phyloP scores from a whole-genome alignment of 331 rosid genomes.

The Spiraea crenata region DNA sequence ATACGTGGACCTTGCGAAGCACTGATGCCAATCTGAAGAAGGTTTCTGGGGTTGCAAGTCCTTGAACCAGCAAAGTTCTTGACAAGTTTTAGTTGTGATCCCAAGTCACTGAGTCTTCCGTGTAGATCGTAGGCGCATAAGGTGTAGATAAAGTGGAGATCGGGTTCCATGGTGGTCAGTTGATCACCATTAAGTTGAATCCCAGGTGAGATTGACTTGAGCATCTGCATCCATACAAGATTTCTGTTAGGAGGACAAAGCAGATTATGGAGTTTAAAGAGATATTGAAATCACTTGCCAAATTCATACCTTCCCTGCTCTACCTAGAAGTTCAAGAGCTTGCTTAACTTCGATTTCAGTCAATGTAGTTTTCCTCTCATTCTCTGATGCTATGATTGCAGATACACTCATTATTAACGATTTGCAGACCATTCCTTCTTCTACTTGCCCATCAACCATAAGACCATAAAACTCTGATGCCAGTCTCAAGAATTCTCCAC shows the following conservation, averaged over 20 bases:
- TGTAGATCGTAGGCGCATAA: constrained; percentile 66
- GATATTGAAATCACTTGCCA: constrained; percentile 7
- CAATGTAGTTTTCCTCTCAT: constrained; percentile 53
- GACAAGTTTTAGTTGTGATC: constrained; percentile 54
- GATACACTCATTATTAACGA: constrained; percentile 65
- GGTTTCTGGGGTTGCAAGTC: constrained; percentile 65
- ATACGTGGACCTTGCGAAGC: constrained; percentile 66
- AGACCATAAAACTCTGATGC: constrained; percentile 64
- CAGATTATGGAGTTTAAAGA: constrained; percentile 16
- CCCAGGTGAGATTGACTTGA: constrained; percentile 55
- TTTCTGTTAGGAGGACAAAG: constrained; percentile 10
- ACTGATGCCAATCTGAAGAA: constrained; percentile 72
- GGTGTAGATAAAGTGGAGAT: constrained; percentile 62
- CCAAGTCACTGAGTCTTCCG: constrained; percentile 72
- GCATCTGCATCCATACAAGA: constrained; percentile 56
- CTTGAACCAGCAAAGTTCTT: constrained; percentile 61
- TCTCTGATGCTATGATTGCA: constrained; percentile 72
- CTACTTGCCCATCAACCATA: constrained; percentile 46
- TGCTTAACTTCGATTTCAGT: constrained; percentile 69
- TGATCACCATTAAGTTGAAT: constrained; percentile 38
- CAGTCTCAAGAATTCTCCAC: constrained; percentile 62
- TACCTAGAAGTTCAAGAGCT: constrained; percentile 59
- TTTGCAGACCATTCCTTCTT: constrained; percentile 61
- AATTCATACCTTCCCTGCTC: constrained; percentile 80
- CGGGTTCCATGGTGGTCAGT: constrained; percentile 45